A percentile compares a stretch with the other conserved stretches of the same genome.
These are phyloP conservation scores for Gigaspora rosea DNA, from an alignment of 192 early-diverging fungal species.

Conservation along the genomic window DNA sequence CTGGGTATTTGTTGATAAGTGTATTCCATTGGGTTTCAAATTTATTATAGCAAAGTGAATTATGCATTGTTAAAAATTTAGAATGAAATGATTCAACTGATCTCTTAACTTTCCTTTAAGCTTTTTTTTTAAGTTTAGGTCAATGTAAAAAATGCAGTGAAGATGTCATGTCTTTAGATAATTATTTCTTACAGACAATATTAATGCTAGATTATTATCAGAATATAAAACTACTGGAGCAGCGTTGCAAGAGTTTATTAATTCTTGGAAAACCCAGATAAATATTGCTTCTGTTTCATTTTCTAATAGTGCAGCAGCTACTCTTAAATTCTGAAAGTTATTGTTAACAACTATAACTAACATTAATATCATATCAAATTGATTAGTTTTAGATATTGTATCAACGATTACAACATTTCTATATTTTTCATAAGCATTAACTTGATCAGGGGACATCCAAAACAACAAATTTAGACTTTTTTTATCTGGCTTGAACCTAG, in stretches of 20 bases:
- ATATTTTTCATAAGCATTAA: neutral
- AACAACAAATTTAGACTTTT: neutral
- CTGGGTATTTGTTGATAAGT: neutral
- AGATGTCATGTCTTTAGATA: neutral
- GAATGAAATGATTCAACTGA: neutral
- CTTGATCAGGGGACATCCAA: neutral
- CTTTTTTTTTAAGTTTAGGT: neutral
- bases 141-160: neutral
- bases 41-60: neutral
- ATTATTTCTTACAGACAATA: neutral
- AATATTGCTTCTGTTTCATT: neutral
- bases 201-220: neutral
- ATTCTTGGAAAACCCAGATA: neutral
- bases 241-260: neutral
- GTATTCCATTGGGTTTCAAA: neutral
- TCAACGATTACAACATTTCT: neutral
- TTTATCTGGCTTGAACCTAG: neutral
- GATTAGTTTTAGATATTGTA: neutral
- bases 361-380: conserved; percentile 3
- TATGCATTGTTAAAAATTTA: neutral
- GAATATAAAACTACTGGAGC: neutral
- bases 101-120: neutral
- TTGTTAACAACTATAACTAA: neutral
- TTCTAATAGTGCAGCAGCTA: neutral
- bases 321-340: neutral